phyloP scores from a whole-genome alignment of 352 stramenopile genomes.

The Phytophthora nicotianae region DNA sequence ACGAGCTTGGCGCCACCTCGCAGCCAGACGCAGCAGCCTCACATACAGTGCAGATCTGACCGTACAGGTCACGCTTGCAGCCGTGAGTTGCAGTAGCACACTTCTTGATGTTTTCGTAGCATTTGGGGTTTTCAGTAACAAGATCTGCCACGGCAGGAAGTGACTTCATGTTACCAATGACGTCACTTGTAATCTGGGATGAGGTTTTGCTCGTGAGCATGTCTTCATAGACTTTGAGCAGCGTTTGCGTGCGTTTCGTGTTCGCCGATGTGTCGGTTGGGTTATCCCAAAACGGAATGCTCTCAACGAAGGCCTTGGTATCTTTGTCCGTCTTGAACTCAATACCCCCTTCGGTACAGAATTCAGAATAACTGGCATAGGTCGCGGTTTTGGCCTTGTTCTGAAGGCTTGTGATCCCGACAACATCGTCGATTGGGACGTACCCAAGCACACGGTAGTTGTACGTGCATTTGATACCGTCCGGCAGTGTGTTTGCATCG shows the following conservation, averaged over 20 bases:
- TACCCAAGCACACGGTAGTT: constrained; percentile 67
- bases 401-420: constrained; percentile 67
- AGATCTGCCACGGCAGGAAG: constrained; percentile 45
- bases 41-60: constrained; percentile 61
- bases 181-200: constrained; percentile 30
- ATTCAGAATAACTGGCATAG: constrained; percentile 34
- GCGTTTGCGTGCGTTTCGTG: constrained; percentile 28
- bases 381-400: constrained; percentile 32
- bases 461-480: constrained; percentile 71
- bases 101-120: constrained; percentile 51
- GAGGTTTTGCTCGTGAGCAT: constrained; percentile 30
- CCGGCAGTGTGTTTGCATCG: constrained; percentile 36
- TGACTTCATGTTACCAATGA: constrained; percentile 40
- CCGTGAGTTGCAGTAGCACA: constrained; percentile 38
- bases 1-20: not conserved
- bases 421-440: constrained; percentile 70
- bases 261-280: constrained; percentile 45
- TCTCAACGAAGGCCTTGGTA: constrained; percentile 10
- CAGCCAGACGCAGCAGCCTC: constrained; percentile 21
- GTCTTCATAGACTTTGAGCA: constrained; percentile 54
- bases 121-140: constrained; percentile 47
- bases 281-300: constrained; percentile 61
- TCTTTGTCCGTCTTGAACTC: constrained; percentile 42
- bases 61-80: constrained; percentile 57
- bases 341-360: constrained; percentile 53